Evolutionary conservation across 2,329 filamentous ascomycete species (phyloP), one percentile per base, ranked within the genome.

Genomic region (Bipolaris gigantea): DNA sequence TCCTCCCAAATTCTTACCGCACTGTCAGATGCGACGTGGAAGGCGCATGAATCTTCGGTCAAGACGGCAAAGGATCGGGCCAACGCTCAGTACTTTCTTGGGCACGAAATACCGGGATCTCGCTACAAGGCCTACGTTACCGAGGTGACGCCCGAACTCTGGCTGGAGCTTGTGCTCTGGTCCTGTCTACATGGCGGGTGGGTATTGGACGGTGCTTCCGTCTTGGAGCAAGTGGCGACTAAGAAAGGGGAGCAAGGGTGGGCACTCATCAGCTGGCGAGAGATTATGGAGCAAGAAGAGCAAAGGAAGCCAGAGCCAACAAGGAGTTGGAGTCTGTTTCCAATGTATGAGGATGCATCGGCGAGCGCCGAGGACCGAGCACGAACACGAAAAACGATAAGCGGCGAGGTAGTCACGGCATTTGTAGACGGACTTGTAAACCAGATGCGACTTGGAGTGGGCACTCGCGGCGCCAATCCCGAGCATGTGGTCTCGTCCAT

Each of bases 331-430:
- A 61, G 50, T 7, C 50, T 70, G 2, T 68, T 73, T 38, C 54
- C 57, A 15, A 59, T 57, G 54, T 56, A 44, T n/a, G 57, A 55
- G 18, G 56, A 63, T 32, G 50, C 46, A 19, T 52, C 55, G n/a
- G 55, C 61, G 19, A 62, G 62, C 21, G 50, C 56, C 16, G 48
- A 69, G 46, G 67, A 70, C 36, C 65, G 67, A 40, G 61, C 61
- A 9, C 62, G 65, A 35, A 74, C 77, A 9, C 68, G 70, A 34
- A 70, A 75, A 45, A 85, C 81, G 0, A 79, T 87, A 61, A 86
- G 83, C 62, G 76, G 76, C 38, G 85, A 87, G 68, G 78, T 86
- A 10, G 77, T 86, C 23, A 74, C 79, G 47, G 80, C 81, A 5
- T 77, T 85, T 36, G 72, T 84, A 27, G 81, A 84, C 61, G 80